A percentile compares a stretch with the other conserved stretches of the same genome.
Evolutionary conservation across 495 filamentous ascomycete species (phyloP).

Genomic region (Mycothermus thermophilus): DNA sequence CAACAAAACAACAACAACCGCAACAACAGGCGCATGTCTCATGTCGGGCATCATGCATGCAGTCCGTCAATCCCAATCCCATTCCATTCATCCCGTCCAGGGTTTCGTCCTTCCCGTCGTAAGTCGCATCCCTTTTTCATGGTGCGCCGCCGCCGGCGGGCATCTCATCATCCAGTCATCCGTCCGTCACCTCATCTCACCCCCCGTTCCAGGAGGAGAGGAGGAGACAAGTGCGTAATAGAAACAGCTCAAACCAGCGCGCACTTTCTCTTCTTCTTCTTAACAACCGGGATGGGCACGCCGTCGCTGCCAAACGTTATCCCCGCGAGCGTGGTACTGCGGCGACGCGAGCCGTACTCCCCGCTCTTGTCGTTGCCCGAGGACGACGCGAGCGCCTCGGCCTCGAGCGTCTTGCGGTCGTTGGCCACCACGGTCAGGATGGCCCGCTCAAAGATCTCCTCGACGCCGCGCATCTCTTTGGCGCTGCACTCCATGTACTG

Average conservation of each 20-base stretch:
- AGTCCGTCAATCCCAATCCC: slow-evolving; percentile 1
- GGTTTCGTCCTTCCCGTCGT: neutral
- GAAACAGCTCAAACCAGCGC: slow-evolving; percentile 12
- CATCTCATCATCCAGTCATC: slow-evolving; percentile 7
- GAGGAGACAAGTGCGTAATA: too few relatives aligned
- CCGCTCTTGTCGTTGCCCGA: slow-evolving; percentile 6
- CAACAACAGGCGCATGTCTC: slow-evolving; percentile 5
- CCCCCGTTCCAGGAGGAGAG: slow-evolving; percentile 2
- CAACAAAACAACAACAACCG: too few relatives aligned
- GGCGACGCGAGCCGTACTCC: slow-evolving; percentile 6
- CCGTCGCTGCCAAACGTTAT: slow-evolving; percentile 13
- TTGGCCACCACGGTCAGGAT: slow-evolving; percentile 75
- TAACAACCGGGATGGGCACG: slow-evolving; percentile 21
- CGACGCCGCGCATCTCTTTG: slow-evolving; percentile 90
- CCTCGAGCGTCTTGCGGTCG: slow-evolving; percentile 39
- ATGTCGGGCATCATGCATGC: slow-evolving; percentile 7
- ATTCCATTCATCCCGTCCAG: slow-evolving; percentile 4
- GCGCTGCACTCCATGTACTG: slow-evolving; percentile 95
- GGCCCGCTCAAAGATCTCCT: slow-evolving; percentile 84
- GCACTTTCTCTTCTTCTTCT: slow-evolving; percentile 49
- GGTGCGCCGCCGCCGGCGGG: too few relatives aligned
- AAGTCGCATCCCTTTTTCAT: too few relatives aligned
- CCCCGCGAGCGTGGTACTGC: slow-evolving; percentile 7
- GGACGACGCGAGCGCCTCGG: slow-evolving; percentile 23
- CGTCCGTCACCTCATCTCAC: neutral